Evolutionary conservation across 495 filamentous ascomycete genomes (phyloP).

Genomic region (Daldinia grandis): DNA sequence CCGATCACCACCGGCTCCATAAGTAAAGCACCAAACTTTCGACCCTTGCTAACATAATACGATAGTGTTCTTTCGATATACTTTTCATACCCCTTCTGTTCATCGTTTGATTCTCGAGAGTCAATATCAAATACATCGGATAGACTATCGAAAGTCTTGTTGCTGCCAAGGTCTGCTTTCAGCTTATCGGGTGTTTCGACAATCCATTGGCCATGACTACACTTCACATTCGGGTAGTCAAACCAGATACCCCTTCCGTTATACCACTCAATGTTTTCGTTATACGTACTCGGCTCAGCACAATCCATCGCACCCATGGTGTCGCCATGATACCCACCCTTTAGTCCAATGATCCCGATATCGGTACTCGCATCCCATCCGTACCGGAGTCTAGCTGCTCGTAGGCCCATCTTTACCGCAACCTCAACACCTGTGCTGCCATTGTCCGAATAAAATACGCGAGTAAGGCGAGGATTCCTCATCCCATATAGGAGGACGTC

Average conservation of each 20-base stretch:
- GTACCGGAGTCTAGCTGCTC: constrained; percentile 69
- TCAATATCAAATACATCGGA: constrained; percentile 69
- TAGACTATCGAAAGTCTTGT: constrained; percentile 59
- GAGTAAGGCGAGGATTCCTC: constrained; percentile 66
- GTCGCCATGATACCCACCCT: constrained; percentile 82
- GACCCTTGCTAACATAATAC: constrained; percentile 59
- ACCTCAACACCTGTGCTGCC: constrained; percentile 83
- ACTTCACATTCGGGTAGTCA: constrained; percentile 73
- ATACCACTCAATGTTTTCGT: constrained; percentile 84
- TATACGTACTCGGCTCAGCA: constrained; percentile 74
- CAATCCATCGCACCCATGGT: constrained; percentile 85
- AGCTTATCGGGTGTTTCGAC: constrained; percentile 63
- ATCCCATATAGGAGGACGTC: constrained; percentile 64
- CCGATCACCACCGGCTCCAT: constrained; percentile 80
- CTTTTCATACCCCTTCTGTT: constrained; percentile 59
- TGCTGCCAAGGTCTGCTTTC: constrained; percentile 55
- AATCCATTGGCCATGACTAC: constrained; percentile 68
- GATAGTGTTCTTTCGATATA: constrained; percentile 65
- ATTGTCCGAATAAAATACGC: constrained; percentile 81
- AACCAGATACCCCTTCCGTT: constrained; percentile 77
- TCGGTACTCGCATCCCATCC: constrained; percentile 63
- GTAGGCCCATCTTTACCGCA: constrained; percentile 79
- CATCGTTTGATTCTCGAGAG: constrained; percentile 51
- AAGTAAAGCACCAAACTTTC: constrained; percentile 75
- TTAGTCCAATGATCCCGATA: constrained; percentile 72